A percentile compares a stretch with the other conserved stretches of the same genome.
Evolutionary conservation across 495 filamentous ascomycete genomes (phyloP).

Genomic region (Rusavskia elegans): DNA sequence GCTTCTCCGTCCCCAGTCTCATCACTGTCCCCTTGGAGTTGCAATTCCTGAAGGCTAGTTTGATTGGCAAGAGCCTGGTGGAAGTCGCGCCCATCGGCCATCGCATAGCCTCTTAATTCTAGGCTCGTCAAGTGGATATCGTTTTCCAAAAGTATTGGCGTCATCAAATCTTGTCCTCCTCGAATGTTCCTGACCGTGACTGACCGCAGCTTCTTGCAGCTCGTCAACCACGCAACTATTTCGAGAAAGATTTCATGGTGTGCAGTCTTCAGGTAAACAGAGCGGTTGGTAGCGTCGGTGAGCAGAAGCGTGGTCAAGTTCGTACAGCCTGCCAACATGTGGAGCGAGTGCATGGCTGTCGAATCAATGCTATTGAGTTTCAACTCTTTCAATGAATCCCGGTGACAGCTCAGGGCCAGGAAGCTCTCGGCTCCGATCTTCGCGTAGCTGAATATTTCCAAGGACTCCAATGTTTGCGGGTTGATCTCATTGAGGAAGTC

Average conservation of each 20-base stretch:
- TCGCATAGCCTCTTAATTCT: conserved; percentile 29
- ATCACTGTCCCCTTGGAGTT: conserved; percentile 34
- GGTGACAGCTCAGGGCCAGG: conserved; percentile 40
- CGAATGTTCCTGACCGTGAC: conserved; percentile 35
- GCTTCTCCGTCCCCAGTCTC: conserved; percentile 30
- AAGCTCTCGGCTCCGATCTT: conserved; percentile 38
- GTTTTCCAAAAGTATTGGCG: conserved; percentile 34
- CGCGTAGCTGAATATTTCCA: conserved; percentile 38
- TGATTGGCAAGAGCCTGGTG: conserved; percentile 36
- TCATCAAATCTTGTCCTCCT: conserved; percentile 33
- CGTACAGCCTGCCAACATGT: conserved; percentile 33
- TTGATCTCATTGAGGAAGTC: conserved; percentile 39
- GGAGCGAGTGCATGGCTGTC: conserved; percentile 29
- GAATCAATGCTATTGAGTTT: conserved; percentile 33
- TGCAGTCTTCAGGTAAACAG: conserved; percentile 23
- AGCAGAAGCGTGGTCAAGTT: conserved; percentile 36
- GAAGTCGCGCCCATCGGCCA: conserved; percentile 28
- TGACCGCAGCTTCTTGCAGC: conserved; percentile 34
- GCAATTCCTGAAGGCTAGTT: conserved; percentile 26
- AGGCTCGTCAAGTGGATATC: conserved; percentile 31
- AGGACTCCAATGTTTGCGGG: conserved; percentile 40
- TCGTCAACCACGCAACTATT: conserved; percentile 31
- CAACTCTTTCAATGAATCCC: conserved; percentile 37
- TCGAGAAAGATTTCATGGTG: conserved; percentile 33
- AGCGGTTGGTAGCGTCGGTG: conserved; percentile 21